These are phyloP conservation scores for Halophytophthora polymorphica DNA, from an alignment of 352 stramenopile species.

Conservation along the genomic window DNA sequence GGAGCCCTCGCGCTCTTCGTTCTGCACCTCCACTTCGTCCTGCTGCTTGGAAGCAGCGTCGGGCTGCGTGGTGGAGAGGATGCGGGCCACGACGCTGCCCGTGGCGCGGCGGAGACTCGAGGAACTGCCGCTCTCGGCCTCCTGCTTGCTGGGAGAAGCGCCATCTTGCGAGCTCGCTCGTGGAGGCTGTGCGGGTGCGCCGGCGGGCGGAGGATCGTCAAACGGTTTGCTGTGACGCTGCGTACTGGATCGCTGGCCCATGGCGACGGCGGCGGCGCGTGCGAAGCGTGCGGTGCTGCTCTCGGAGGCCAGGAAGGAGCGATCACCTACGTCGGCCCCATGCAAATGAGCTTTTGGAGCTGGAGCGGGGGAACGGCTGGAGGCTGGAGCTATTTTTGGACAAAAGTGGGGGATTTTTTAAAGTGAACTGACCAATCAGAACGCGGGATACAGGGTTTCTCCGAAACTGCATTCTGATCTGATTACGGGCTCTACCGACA, in stretches of 20 bases:
- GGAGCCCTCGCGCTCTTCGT: conserved; percentile 8
- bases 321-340: neutral
- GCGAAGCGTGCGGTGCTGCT: neutral
- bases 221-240: conserved; percentile 24
- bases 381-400: no score
- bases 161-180: neutral
- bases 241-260: conserved; percentile 35
- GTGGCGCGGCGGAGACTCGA: neutral
- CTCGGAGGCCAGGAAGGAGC: neutral
- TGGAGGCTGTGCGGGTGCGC: conserved; percentile 1
- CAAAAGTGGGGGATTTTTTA: neutral
- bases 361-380: neutral
- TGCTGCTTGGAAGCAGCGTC: conserved; percentile 5
- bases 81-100: neutral
- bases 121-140: no score
- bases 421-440: neutral
- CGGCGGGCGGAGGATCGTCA: neutral
- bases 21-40: conserved; percentile 1
- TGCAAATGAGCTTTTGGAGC: neutral
- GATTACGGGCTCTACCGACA: neutral
- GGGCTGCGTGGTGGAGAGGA: conserved; percentile 6
- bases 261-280: conserved; percentile 1
- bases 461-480: neutral
- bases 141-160: no score
- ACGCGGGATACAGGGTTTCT: neutral